Evolutionary conservation across 192 early-diverging fungal genomes (phyloP), one percentile per base, ranked within the genome.

Genomic region (Backusella circina): DNA sequence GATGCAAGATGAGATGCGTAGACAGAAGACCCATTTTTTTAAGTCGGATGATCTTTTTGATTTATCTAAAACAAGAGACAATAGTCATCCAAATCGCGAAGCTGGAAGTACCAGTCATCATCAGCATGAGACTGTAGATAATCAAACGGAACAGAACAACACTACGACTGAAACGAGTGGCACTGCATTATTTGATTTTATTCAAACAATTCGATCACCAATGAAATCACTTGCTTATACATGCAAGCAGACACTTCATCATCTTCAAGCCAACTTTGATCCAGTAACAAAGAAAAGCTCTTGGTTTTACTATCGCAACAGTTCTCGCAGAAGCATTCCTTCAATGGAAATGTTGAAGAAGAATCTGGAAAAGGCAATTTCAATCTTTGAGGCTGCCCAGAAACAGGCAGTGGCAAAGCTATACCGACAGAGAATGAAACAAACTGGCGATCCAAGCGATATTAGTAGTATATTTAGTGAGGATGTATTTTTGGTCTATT

Each of bases 401-500:
- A 79, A 79, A 6, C 77, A 80, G 47, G 86, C 86, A 0, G 47
- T 89, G 1, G 78, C 79, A 21, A 61, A 72, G 35, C 73, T 89
- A n/a, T 86, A 89, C 65, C 72, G 74, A 4, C 82, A 86, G 12
- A 67, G 77, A 41, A 70, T 76, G 26, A 73, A 73, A 4, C 75
- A 5, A 35, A 69, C 32, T 28, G 15, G 74, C 47, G 33, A 83
- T 68, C 70, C 72, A 39, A 41, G 26, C 5, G 47, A 81, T 65
- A 39, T 67, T 54, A 21, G 80, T 72, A 12, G 76, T 79, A 50
- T 38, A 5, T 70, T 73, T 18, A 88, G 90, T n/a, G 93, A 94
- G 79, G 89, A 92, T 78, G 87, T 95, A 26, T 93, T 94, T 66
- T 77, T 91, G 67, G 89, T 93, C 30, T 91, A 91, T 74, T 95